Evolutionary conservation across 2,329 filamentous ascomycete species (phyloP).

Genomic region (Fusarium pseudocircinatum): DNA sequence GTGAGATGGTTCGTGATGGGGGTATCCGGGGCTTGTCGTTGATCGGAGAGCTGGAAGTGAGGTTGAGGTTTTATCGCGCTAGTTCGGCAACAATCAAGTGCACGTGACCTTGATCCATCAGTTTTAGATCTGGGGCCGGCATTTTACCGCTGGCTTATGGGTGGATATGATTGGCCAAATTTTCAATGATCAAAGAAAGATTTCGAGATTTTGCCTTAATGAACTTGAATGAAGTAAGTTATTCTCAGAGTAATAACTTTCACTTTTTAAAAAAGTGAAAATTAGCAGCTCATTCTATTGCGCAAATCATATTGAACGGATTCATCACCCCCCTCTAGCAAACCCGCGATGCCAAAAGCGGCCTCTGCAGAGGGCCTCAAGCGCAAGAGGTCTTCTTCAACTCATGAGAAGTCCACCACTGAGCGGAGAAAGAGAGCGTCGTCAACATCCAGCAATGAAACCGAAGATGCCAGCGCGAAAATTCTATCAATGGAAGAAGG

Average conservation of each 20-base stretch:
- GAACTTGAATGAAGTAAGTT: constrained; percentile 26
- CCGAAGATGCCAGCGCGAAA: constrained; percentile 66
- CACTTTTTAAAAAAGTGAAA: background rate
- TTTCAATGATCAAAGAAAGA: constrained; percentile 44
- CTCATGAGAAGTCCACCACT: constrained; percentile 56
- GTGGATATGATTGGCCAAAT: constrained; percentile 44
- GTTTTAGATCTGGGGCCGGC: constrained; percentile 41
- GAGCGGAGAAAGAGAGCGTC: constrained; percentile 60
- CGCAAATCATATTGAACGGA: background rate
- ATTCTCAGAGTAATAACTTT: background rate
- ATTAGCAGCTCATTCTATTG: background rate
- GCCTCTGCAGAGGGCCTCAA: constrained; percentile 52
- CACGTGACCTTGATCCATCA: constrained; percentile 49
- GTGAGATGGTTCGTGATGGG: constrained; percentile 69
- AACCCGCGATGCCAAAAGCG: constrained; percentile 41
- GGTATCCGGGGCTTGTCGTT: constrained; percentile 58
- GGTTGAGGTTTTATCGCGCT: constrained; percentile 63
- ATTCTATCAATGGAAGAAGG: constrained; percentile 82
- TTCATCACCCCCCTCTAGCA: background rate
- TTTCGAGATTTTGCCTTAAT: constrained; percentile 43
- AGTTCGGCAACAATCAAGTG: constrained; percentile 50
- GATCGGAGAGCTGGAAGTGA: constrained; percentile 56
- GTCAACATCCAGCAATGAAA: constrained; percentile 58
- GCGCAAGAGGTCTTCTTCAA: constrained; percentile 61
- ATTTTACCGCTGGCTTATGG: constrained; percentile 36